Evolutionary conservation across 805 yeast species (phyloP).

Genomic region (Kodamaea leandrae): DNA sequence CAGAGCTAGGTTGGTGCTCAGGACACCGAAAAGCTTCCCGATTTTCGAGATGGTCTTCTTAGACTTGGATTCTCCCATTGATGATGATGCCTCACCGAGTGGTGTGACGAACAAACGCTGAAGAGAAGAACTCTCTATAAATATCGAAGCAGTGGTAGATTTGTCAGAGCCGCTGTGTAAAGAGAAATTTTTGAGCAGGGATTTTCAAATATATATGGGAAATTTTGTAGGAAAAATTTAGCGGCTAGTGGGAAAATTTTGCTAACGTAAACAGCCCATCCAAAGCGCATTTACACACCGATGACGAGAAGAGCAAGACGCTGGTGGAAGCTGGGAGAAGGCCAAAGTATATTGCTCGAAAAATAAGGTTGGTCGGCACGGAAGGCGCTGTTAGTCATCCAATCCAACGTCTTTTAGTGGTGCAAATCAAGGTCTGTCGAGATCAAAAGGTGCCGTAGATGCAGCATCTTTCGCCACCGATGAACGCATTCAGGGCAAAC

Average conservation of each 20-base stretch:
- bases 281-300: too few relatives aligned
- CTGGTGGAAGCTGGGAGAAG: too few relatives aligned
- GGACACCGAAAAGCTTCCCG: conserved; percentile 27
- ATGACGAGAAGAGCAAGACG: too few relatives aligned
- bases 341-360: too few relatives aligned
- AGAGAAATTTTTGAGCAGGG: conserved; percentile 3
- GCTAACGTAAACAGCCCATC: too few relatives aligned
- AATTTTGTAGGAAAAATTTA: not conserved
- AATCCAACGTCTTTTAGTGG: too few relatives aligned
- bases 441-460: not conserved
- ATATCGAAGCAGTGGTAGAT: conserved; percentile 4
- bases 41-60: conserved; percentile 22
- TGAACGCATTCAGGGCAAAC: too few relatives aligned
- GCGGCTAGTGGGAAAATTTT: too few relatives aligned
- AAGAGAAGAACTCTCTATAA: not conserved
- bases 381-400: too few relatives aligned
- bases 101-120: not conserved
- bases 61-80: conserved; percentile 23
- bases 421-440: too few relatives aligned
- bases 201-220: conserved; percentile 3
- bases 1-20: conserved; percentile 16
- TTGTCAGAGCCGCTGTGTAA: conserved; percentile 1
- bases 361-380: too few relatives aligned
- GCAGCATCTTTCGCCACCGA: not conserved
- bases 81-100: not conserved